Base-by-base conservation (phyloP, 148 eudicot species). In the Rheum nobile region DNA sequence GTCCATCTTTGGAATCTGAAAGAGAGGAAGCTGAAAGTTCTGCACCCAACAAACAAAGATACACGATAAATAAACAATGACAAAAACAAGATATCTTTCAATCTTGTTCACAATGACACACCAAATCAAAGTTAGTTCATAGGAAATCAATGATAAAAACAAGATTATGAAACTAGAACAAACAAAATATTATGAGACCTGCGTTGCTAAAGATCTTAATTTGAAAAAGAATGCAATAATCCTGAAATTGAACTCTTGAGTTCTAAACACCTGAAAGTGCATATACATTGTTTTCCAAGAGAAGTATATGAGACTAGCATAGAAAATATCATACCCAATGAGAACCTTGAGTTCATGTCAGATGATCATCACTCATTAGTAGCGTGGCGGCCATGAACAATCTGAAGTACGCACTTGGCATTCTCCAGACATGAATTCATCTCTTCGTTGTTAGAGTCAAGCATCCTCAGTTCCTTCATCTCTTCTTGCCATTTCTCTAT, bases 401-500 rank as follows among this genome's bases (percentile, higher is more conserved):
- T 87, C 79, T 83, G 91, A 65, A 93, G 86, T 68, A 93, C 85
- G 80, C 80, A 85, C 78, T 81, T 88, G 74, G 92, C 96, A 81
- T 86, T 90, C 42, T 83, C 80, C 81, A 93, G 80, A 68, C 90
- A 80, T 75, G 79, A 77, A 78, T 83, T 79, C 75, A 72, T 67
- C 37, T 93, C 93, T 78, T 88, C 98, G 37, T 88, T 93, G 44
- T 86, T 79, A 74, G 90, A 83, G 81, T 92, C 97, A 47, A 90
- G 84, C 85, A 86, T 75, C 77, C 90, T 86, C 73, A 92, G 85
- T 76, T 86, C 89, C 81, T 86, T 87, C 54, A 93, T 93, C 78
- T 90, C n/a, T n/a, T n/a, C n/a, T n/a, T n/a, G n/a, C n/a, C n/a
- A n/a, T n/a, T n/a, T n/a, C n/a, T n/a, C n/a, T 96, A 59, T 88